Evolutionary conservation across 306 rosid genomes (phyloP).

Genomic region (Acacia acuminata): DNA sequence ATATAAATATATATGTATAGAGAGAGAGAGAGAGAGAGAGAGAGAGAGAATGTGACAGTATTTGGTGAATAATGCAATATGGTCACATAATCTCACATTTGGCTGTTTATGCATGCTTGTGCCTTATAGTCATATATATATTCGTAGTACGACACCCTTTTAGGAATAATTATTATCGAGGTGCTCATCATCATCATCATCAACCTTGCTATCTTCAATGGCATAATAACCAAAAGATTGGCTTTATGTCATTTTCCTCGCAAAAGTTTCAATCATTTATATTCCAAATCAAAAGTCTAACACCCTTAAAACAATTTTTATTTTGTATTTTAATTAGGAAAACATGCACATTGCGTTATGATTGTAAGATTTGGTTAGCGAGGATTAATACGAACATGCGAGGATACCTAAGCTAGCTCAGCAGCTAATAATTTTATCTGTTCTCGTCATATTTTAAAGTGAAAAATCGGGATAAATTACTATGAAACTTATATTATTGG

Average conservation of each 20-base stretch:
- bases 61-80: neutral
- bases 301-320: neutral
- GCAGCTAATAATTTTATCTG: neutral
- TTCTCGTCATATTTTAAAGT: neutral
- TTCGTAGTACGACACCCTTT: constrained; percentile 65
- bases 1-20: neutral
- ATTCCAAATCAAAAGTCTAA: neutral
- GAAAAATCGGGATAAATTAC: neutral
- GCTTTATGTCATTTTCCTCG: constrained; percentile 56
- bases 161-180: constrained; percentile 46
- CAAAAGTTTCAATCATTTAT: neutral
- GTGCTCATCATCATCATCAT: neutral
- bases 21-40: neutral
- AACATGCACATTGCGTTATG: neutral
- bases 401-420: too few species aligned
- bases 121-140: neutral
- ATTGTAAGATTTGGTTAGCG: too few species aligned
- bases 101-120: constrained; percentile 11
- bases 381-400: neutral
- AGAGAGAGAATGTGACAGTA: neutral
- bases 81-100: constrained; percentile 12
- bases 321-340: neutral
- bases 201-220: constrained; percentile 36
- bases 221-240: constrained; percentile 52
- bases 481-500: too few species aligned